Percentiles rank a stretch among this genome's conserved stretches.
Evolutionary conservation across 148 eudicot species (phyloP).

Genomic region (Vaccinium corymbosum): DNA sequence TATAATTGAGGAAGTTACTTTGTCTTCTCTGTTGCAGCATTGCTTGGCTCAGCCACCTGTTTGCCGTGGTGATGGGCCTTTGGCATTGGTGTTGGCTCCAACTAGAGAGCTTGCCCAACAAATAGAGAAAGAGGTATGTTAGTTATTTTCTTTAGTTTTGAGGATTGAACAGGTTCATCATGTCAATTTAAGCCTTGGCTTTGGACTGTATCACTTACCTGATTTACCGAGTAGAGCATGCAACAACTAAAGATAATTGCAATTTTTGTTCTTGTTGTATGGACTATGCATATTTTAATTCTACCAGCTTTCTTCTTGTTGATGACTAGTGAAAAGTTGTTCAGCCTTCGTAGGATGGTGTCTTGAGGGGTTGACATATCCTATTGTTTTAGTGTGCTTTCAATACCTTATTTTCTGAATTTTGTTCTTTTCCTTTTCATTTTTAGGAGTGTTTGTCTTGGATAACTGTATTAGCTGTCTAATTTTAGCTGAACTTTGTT

Average conservation of each 20-base stretch:
- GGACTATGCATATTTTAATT: not conserved
- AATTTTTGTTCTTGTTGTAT: not conserved
- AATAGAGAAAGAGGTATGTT: conserved; percentile 49
- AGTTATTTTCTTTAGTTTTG: not conserved
- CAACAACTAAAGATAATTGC: not conserved
- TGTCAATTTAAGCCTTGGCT: conserved; percentile 1
- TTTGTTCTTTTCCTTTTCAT: not conserved
- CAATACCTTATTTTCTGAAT: not conserved
- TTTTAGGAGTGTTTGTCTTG: not conserved
- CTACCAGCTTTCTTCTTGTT: not conserved
- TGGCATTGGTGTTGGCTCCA: conserved; percentile 56
- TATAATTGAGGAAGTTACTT: not conserved
- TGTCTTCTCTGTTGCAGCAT: conserved; percentile 26
- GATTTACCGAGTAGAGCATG: not conserved
- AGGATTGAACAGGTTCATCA: not conserved
- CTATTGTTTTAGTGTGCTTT: conserved; percentile 1
- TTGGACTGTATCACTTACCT: not conserved
- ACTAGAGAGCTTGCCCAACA: conserved; percentile 63
- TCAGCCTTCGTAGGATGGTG: not conserved
- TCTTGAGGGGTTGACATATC: not conserved
- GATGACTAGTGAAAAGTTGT: not conserved
- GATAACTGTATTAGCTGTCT: not conserved
- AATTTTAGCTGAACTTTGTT: not conserved
- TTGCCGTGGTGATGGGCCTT: conserved; percentile 56
- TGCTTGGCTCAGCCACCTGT: conserved; percentile 47